These are phyloP conservation scores for Blastobotrys capitulatus DNA, from an alignment of 1,139 yeast species.

Conservation along the genomic window DNA sequence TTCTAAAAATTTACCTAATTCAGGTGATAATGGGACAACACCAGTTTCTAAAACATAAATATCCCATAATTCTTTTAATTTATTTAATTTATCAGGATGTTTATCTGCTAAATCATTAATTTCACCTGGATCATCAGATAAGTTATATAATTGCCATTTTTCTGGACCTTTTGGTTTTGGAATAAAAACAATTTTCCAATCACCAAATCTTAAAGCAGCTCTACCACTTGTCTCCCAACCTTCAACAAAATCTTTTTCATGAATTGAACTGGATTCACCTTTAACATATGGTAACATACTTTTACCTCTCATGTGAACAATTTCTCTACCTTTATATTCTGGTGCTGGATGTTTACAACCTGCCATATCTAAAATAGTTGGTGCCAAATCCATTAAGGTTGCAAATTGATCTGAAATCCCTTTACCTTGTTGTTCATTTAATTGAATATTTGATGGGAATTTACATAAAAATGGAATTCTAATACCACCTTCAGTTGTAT, in stretches of 20 bases:
- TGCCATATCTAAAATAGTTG: conserved; percentile 48
- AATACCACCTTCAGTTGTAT: conserved; percentile 53
- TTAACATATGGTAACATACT: conserved; percentile 34
- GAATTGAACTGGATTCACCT: conserved; percentile 24
- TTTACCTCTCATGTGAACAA: conserved; percentile 40
- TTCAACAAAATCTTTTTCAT: conserved; percentile 44
- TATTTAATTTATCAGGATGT: conserved; percentile 36
- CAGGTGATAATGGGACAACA: conserved; percentile 36
- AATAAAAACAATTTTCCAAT: conserved; percentile 44
- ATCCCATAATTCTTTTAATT: conserved; percentile 46
- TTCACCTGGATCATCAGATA: conserved; percentile 46
- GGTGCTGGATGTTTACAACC: conserved; percentile 42
- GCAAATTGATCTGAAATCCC: conserved; percentile 34
- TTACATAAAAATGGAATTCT: conserved; percentile 45
- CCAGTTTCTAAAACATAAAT: conserved; percentile 53
- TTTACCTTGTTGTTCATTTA: neutral
- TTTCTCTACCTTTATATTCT: conserved; percentile 37
- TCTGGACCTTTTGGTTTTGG: conserved; percentile 43
- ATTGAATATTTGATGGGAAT: conserved; percentile 6
- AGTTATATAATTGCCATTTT: conserved; percentile 46
- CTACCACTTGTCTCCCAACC: conserved; percentile 58
- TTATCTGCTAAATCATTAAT: conserved; percentile 38
- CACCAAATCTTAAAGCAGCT: conserved; percentile 50
- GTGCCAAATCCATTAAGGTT: conserved; percentile 55
- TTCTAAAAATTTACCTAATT: conserved; percentile 12